A percentile compares a stretch with the other conserved stretches of the same genome.
These are phyloP conservation scores for Pulveroboletus sp. DNA, from an alignment of 768 basidiomycete species.

Conservation along the genomic window DNA sequence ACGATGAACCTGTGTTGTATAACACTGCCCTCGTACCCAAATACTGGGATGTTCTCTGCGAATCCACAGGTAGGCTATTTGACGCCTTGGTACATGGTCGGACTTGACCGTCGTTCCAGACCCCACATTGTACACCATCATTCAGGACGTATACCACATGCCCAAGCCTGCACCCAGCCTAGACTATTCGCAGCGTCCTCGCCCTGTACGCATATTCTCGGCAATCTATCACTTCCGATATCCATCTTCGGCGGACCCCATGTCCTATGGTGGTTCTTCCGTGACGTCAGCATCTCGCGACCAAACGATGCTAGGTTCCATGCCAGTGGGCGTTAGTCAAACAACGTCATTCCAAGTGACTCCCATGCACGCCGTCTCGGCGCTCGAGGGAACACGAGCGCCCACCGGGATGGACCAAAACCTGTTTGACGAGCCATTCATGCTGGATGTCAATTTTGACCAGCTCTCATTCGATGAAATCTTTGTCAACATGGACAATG, in stretches of 20 bases:
- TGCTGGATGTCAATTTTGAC: conserved; percentile 29
- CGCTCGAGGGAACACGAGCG: neutral
- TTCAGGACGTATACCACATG: conserved; percentile 54
- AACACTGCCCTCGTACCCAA: conserved; percentile 58
- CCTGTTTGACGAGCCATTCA: conserved; percentile 28
- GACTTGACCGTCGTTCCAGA: conserved; percentile 39
- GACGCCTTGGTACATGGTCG: neutral
- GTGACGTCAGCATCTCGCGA: conserved; percentile 14
- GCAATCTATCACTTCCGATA: conserved; percentile 60
- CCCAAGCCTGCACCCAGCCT: conserved; percentile 23
- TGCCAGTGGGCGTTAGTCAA: neutral
- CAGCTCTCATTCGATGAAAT: conserved; percentile 27
- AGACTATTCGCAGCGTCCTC: conserved; percentile 20
- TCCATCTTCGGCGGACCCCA: conserved; percentile 14
- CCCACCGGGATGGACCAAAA: conserved; percentile 17
- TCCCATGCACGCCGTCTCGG: neutral
- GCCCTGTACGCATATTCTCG: conserved; percentile 44
- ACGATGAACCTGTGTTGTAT: conserved; percentile 46
- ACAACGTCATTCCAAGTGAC: conserved; percentile 8
- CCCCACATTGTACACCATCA: conserved; percentile 62
- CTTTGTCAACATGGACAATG: conserved; percentile 14
- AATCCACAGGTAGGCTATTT: conserved; percentile 46
- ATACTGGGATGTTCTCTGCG: conserved; percentile 61
- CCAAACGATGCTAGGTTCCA: conserved; percentile 1
- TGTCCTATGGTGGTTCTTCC: conserved; percentile 9